A percentile compares a stretch with the other conserved stretches of the same genome.
Conservation (phyloP, 108 stramenopile species). For the Skeletonema menzelii region DNA sequence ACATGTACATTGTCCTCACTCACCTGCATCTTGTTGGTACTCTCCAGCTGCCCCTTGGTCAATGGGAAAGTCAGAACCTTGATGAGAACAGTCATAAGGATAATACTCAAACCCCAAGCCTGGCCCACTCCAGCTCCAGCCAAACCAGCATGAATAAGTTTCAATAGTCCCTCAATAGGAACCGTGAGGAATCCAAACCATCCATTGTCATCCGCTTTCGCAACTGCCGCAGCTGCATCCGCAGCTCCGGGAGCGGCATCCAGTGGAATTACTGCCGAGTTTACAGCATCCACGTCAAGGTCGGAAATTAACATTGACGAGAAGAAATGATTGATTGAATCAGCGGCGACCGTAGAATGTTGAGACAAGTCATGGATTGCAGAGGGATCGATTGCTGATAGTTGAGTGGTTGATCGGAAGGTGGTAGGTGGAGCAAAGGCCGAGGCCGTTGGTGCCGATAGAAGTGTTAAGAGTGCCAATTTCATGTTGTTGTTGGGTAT, state of each 20-base stretch:
- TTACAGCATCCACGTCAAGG: conserved; percentile 21
- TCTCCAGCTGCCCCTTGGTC: conserved; percentile 89
- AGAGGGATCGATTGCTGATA: conserved; percentile 57
- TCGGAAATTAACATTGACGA: conserved; percentile 64
- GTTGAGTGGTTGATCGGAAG: conserved; percentile 39
- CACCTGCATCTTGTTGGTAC: conserved; percentile 95
- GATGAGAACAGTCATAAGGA: conserved; percentile 88
- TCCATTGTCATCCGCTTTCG: conserved; percentile 62
- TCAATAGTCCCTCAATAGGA: conserved; percentile 66
- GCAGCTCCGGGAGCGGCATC: conserved; percentile 36
- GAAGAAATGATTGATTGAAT: conserved; percentile 60
- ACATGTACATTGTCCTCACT: conserved; percentile 5
- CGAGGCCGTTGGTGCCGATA: conserved; percentile 27
- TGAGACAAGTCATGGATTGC: conserved; percentile 51
- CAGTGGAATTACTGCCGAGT: conserved; percentile 2
- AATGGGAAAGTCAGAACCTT: conserved; percentile 92
- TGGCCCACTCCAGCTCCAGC: no score
- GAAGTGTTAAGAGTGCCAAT: conserved; percentile 6
- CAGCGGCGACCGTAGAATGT: conserved; percentile 12
- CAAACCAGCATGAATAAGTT: conserved; percentile 65
- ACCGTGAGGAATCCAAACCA: conserved; percentile 90
- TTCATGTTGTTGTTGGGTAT: conserved; percentile 26
- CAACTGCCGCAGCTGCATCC: conserved; percentile 44
- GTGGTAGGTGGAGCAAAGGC: conserved; percentile 57
- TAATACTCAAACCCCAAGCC: conserved; percentile 92